Base-by-base conservation (phyloP, 148 eudicot genomes). In the Rhododendron griersonianum region DNA sequence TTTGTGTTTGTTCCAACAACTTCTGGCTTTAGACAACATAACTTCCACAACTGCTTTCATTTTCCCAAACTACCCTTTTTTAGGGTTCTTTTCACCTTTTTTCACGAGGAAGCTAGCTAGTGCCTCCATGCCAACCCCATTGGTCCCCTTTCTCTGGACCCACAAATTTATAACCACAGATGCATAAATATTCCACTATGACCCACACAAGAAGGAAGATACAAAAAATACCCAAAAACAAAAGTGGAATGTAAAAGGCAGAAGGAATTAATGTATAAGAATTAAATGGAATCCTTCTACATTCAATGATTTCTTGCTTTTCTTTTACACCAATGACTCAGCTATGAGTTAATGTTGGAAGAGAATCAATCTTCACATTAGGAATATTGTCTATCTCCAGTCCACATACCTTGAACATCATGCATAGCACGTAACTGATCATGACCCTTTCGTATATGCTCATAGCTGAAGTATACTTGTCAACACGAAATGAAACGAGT, bases 271-370 rank as follows among this genome's bases (percentile, higher is more conserved):
- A 65, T 55, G 82, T 80, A 55, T 79, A 87, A 53, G 30, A 69
- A 69, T 65, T n/a, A 84, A 87, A 82, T 87, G 63, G 86, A 84
- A 84, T 79, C 76, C 65, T 86, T 63, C 83, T 73, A 18, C 48
- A 5, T 53, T 81, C 81, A 85, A 71, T 53, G 50, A 87, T 82
- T 82, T 82, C 89, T 89, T 89, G 75, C 87, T 87, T 87, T 85
- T 65, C 61, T 71, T 79, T 82, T 41, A 75, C 85, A 73, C 82
- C 81, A 83, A 81, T 87, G 69, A 55, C 83, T 48, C 78, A 47
- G 30, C 83, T 16, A 39, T 63, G 51, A 14, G 35, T 7, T 63
- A 11, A n/a, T 67, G 2, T 14, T 25, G 78, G 44, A 69, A 63
- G 33, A 73, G 63, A 10, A 67, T 25, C 15, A 9, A 25, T 11